Conservation (phyloP, 768 basidiomycete species). For the Pulveroboletus sp. region DNA sequence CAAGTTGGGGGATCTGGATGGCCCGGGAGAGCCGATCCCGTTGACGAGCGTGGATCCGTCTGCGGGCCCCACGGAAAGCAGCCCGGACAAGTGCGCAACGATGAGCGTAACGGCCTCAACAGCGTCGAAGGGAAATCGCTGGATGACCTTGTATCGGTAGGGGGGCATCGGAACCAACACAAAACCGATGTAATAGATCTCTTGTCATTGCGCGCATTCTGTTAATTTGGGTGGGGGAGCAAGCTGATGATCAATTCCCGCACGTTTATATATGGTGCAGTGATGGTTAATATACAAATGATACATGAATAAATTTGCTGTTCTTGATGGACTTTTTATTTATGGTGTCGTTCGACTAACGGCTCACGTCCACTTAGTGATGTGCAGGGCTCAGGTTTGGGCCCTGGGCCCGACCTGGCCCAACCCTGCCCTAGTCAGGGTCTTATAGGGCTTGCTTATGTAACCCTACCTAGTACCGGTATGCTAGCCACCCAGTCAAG, state of each 20-base stretch:
- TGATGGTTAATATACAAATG: not conserved
- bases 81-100: not conserved
- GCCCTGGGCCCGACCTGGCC: no score
- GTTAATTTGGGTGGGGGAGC: not conserved
- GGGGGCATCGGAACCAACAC: not conserved
- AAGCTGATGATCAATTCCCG: not conserved
- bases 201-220: not conserved
- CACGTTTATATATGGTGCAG: not conserved
- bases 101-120: not conserved
- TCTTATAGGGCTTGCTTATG: no score
- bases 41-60: constrained; percentile 17
- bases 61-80: not conserved
- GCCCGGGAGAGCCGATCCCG: not conserved
- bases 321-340: no score
- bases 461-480: no score
- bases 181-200: not conserved
- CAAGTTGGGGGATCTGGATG: constrained; percentile 1
- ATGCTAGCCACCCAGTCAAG: no score
- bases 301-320: no score
- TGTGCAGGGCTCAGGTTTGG: no score
- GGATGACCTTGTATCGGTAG: not conserved
- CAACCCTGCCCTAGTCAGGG: no score
- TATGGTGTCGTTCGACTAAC: no score
- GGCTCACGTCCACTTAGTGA: no score
- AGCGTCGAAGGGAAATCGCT: not conserved